Conservation (phyloP, 2,329 filamentous ascomycete genomes). For the Calonectria montana region DNA sequence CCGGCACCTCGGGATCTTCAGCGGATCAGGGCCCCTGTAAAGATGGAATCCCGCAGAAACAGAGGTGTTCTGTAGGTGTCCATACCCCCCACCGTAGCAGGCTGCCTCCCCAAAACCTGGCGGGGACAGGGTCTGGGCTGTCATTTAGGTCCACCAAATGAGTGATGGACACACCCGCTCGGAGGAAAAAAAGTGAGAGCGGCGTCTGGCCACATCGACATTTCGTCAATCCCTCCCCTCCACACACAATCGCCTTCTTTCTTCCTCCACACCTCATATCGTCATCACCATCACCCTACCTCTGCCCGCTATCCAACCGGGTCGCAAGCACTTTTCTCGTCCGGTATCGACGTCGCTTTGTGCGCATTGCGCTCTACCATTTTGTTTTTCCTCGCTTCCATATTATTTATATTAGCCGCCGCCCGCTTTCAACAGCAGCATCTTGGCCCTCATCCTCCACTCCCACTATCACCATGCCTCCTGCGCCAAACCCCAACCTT, state of each 20-base stretch:
- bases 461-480: slow-evolving; percentile 65
- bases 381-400: slow-evolving; percentile 22
- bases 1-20: slow-evolving; percentile 8
- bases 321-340: not conserved
- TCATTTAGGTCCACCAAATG: slow-evolving; percentile 8
- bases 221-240: slow-evolving; percentile 21
- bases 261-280: slow-evolving; percentile 10
- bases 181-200: not conserved
- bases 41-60: not conserved
- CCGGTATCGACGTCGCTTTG: not conserved
- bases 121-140: not conserved
- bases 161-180: slow-evolving; percentile 8
- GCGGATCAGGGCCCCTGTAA: slow-evolving; percentile 9
- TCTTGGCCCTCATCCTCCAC: not conserved
- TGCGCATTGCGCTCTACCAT: slow-evolving; percentile 16
- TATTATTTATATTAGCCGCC: slow-evolving; percentile 4
- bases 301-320: not conserved
- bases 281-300: slow-evolving; percentile 12
- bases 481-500: slow-evolving; percentile 76
- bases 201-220: slow-evolving; percentile 26
- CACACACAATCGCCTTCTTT: slow-evolving; percentile 10
- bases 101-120: slow-evolving; percentile 14
- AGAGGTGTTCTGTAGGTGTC: not conserved
- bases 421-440: slow-evolving; percentile 21
- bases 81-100: not conserved